Evolutionary conservation across 2,329 filamentous ascomycete genomes (phyloP).

Genomic region (Talaromyces amestolkiae): DNA sequence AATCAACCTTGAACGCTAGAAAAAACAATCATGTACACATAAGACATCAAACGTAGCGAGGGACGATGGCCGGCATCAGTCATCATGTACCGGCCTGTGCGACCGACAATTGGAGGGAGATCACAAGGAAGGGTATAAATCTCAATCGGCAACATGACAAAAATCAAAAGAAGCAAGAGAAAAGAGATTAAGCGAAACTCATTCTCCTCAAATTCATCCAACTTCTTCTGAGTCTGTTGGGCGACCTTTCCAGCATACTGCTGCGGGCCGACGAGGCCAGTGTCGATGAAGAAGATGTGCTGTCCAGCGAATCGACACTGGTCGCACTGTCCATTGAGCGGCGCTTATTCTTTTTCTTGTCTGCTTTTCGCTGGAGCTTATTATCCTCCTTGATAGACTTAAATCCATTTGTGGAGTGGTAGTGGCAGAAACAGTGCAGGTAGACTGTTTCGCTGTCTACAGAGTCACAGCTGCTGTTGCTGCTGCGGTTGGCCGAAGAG

Average conservation of each 20-base stretch:
- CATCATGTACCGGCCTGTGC: neutral
- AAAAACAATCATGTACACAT: neutral
- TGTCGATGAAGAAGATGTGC: neutral
- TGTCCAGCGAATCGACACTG: constrained; percentile 3
- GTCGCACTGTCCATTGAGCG: constrained; percentile 8
- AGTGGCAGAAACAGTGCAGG: constrained; percentile 41
- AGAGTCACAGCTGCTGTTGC: constrained; percentile 28
- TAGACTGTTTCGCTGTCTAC: constrained; percentile 36
- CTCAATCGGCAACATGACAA: neutral
- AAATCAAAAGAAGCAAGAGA: neutral
- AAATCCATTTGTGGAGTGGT: constrained; percentile 34
- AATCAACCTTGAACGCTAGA: neutral
- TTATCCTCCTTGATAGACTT: constrained; percentile 30
- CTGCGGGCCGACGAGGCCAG: neutral
- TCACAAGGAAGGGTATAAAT: neutral
- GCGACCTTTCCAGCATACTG: constrained; percentile 7
- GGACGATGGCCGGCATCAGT: constrained; percentile 5
- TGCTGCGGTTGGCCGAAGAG: constrained; percentile 26
- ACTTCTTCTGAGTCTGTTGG: constrained; percentile 3
- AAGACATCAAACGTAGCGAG: neutral
- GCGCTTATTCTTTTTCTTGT: constrained; percentile 22
- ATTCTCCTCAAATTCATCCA: constrained; percentile 13
- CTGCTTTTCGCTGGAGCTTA: constrained; percentile 17
- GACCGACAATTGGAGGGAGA: constrained; percentile 1
- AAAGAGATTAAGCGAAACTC: constrained; percentile 11